Base-by-base conservation (phyloP, 768 basidiomycete genomes). In the Rhodotorula diobovata region DNA sequence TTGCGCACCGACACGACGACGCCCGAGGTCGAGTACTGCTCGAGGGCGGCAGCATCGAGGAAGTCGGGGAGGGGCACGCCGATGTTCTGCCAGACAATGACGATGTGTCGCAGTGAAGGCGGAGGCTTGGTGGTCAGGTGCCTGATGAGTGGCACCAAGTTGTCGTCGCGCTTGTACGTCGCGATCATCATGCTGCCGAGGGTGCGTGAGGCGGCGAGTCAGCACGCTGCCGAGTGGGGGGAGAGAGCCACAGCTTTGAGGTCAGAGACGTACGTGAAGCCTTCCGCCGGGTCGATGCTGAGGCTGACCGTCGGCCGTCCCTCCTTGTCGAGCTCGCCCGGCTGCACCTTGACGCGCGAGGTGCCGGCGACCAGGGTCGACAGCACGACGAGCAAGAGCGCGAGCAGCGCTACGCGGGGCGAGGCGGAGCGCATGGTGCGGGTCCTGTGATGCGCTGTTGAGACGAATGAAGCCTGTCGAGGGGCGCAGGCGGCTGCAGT, bases 21-120 rank as follows among this genome's bases (percentile, higher is more conserved):
- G 32, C 66, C 69, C 20, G 63, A 60, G 0, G 66, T 60, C 28
- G 70, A 60, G 48, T 56, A 66, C 20, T 16, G 20, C 23, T 58
- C 72, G 56, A 73, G 66, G 4, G 72, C n/a, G 20, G 58, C 37
- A 8, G 63, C 20, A 14, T 64, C 41, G 56, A 74, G 73, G 53
- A 68, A 68, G n/a, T 55, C 61, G 21, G 72, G 72, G 9, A 76
- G 25, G 23, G 50, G 46, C 18, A 28, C 16, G 62, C 64, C 70
- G 56, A 66, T 55, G 60, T 76, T 73, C 45, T 74, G 76, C 76
- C 76, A 76, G 32, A 76, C 23, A 64, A 74, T 58, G 64, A 76
- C 46, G 34, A 76, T 69, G 32, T 71, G 71, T 3, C 67, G 60
- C 4, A 76, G 57, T 0, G 76, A 76, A 3, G 72, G 62, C 9